Evolutionary conservation across 345 rosid species (phyloP), one percentile per base, ranked within the genome.

Genomic region (Moricandia arvensis): DNA sequence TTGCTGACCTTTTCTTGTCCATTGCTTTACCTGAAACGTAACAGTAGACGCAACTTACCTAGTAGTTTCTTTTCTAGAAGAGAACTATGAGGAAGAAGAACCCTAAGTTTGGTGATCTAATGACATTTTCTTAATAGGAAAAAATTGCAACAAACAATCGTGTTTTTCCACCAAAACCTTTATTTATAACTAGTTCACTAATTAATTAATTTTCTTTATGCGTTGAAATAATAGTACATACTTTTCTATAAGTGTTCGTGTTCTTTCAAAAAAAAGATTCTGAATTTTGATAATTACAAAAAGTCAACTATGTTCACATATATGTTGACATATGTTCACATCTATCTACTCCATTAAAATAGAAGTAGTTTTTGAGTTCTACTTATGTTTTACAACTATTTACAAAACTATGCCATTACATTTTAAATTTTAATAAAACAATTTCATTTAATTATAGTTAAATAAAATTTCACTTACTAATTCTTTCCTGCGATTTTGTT

Each of bases 131-230:
- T 26, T 29, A 2, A 72, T 29, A 57, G 2, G 51, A 76, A 41
- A 54, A 1, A 34, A 34, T 58, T 47, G 79, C 37, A 24, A 72
- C 81, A 72, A 72, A 73, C 73, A 35, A 78, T 63, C 77, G 72
- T 77, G 81, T 78, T 49, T 78, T 78, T 73, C 81, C 45, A 73
- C 77, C 76, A 66, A 26, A 57, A 57, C 11, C 66, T 3, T 76
- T 69, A n/a, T 54, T 70, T 69, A n/a, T 54, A 41, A 65, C 55
- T 71, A 64, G 80, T 62, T 65, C 72, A 69, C 33, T 70, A 54
- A 55, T 37, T 68, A 38, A 67, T 45, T 16, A 4, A n/a, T 68
- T 59, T 29, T 51, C 16, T 12, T 59, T 51, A 75, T 45, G 21
- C 72, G 60, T 30, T 58, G 35, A 24, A 68, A 68, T 53, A 59